phyloP scores from a whole-genome alignment of 1,139 yeast genomes.

The Saccharomycopsis crataegensis region DNA sequence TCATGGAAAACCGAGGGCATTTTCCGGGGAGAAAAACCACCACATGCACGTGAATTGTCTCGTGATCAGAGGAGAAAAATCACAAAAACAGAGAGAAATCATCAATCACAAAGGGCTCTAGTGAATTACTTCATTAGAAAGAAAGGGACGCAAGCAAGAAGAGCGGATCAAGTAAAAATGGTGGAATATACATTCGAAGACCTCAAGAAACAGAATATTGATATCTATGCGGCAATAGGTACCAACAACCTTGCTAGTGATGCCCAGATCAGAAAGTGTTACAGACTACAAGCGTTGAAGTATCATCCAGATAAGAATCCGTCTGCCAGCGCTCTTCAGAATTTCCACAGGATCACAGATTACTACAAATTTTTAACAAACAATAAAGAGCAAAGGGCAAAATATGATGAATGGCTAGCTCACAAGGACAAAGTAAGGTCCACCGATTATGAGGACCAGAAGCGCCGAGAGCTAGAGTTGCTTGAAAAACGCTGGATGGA shows the following conservation, averaged over 20 bases:
- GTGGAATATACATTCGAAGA: not conserved
- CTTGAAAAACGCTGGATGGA: not conserved
- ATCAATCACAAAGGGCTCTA: not conserved
- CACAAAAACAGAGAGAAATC: not conserved
- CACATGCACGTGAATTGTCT: not conserved
- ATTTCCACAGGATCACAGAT: constrained; percentile 8
- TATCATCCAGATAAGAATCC: constrained; percentile 82
- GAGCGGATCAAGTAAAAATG: not conserved
- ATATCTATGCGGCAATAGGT: constrained; percentile 61
- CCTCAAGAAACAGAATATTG: constrained; percentile 2
- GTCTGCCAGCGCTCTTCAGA: constrained; percentile 6
- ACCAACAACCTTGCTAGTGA: constrained; percentile 64
- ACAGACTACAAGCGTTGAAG: constrained; percentile 80
- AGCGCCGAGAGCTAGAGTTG: constrained; percentile 1
- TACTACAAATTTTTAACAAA: constrained; percentile 8
- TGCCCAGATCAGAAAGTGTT: constrained; percentile 80
- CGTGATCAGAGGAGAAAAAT: not conserved
- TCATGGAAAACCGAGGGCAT: too few species aligned
- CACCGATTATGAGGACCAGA: not conserved
- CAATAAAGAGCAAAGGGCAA: not conserved
- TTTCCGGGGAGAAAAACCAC: too few species aligned
- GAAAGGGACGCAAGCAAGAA: not conserved
- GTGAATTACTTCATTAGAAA: too few species aligned
- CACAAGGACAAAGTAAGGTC: not conserved
- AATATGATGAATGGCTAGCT: constrained; percentile 11